phyloP scores from a whole-genome alignment of 768 basidiomycete genomes.

The Lentinula detonsa region DNA sequence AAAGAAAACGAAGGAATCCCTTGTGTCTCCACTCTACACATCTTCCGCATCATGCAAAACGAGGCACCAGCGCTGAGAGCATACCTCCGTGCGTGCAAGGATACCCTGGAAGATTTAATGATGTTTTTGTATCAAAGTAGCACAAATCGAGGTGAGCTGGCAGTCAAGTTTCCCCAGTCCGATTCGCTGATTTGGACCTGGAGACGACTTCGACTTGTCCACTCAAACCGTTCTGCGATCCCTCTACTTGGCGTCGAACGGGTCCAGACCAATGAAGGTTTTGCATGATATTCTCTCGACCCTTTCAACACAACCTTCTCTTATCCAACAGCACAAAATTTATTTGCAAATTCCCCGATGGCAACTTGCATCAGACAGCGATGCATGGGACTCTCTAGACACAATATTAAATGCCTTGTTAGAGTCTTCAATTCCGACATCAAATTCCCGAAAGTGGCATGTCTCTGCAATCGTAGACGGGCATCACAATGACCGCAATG shows the following conservation, averaged over 20 bases:
- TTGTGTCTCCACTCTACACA: neutral
- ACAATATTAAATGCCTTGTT: neutral
- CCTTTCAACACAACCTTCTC: neutral
- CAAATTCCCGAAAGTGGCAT: neutral
- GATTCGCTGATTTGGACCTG: neutral
- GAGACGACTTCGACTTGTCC: neutral
- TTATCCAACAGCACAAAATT: neutral
- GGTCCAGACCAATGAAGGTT: neutral
- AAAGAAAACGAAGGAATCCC: neutral
- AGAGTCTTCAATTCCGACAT: neutral
- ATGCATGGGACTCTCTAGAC: neutral
- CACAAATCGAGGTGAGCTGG: neutral
- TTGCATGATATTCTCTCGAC: neutral
- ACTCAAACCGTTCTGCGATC: neutral
- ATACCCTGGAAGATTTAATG: neutral
- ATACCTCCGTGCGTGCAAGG: neutral
- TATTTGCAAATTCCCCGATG: neutral
- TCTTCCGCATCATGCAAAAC: neutral
- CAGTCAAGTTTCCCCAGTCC: neutral
- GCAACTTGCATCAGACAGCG: neutral
- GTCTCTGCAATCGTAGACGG: neutral
- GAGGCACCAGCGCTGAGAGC: neutral
- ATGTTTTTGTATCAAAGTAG: neutral
- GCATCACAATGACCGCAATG: neutral
- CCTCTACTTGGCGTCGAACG: neutral